Conservation (phyloP, 2,329 filamentous ascomycete species). For the Neonectria coccinea region DNA sequence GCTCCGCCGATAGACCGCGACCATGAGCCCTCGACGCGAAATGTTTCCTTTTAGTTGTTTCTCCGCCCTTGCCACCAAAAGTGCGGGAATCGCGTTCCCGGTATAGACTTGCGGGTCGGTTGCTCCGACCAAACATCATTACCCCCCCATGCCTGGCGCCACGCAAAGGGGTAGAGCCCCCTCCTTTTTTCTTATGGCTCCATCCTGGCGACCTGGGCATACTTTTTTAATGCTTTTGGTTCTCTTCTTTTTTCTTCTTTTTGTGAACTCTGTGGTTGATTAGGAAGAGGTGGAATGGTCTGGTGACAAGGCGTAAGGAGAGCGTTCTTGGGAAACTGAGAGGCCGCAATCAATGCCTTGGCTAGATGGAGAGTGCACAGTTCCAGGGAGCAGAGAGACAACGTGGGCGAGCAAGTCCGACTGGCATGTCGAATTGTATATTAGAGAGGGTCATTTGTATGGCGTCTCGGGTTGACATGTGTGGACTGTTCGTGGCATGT, state of each 20-base stretch:
- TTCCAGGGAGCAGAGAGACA: conserved; percentile 3
- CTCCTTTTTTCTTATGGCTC: conserved; percentile 42
- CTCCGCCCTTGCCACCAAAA: conserved; percentile 39
- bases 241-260: conserved; percentile 29
- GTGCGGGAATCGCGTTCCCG: conserved; percentile 37
- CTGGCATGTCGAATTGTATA: conserved; percentile 45
- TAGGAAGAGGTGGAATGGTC: conserved; percentile 39
- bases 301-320: conserved; percentile 33
- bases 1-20: conserved; percentile 24
- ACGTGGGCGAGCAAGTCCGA: conserved; percentile 15
- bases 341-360: conserved; percentile 33
- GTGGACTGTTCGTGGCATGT: conserved; percentile 22
- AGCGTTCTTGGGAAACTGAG: conserved; percentile 21
- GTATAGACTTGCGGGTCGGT: conserved; percentile 45
- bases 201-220: conserved; percentile 46
- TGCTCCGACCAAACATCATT: conserved; percentile 35
- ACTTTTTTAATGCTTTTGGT: conserved; percentile 39
- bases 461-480: conserved; percentile 37
- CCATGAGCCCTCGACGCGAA: conserved; percentile 40
- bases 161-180: conserved; percentile 44
- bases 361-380: conserved; percentile 21
- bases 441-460: conserved; percentile 38
- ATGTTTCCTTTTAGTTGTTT: conserved; percentile 39
- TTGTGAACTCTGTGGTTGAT: conserved; percentile 29
- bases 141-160: conserved; percentile 39